Conservation (phyloP, 2,329 filamentous ascomycete genomes). For the Capronia coronata region DNA sequence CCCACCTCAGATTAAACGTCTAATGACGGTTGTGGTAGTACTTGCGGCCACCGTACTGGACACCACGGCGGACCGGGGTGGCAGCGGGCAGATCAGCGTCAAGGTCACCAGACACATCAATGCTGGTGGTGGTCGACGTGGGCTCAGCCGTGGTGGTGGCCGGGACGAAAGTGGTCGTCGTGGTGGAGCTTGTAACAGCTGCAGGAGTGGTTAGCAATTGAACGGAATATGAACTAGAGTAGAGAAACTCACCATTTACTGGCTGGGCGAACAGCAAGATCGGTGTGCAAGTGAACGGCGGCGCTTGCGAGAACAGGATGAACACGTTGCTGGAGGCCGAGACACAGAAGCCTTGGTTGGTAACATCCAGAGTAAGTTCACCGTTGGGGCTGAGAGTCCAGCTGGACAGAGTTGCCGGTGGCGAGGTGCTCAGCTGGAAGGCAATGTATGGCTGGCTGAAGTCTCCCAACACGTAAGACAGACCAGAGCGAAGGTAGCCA, state of each 20-base stretch:
- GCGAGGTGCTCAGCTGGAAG: constrained; percentile 7
- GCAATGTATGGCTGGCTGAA: constrained; percentile 13
- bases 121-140: constrained; percentile 5
- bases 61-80: constrained; percentile 7
- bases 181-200: not conserved
- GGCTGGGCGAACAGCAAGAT: constrained; percentile 1
- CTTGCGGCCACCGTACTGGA: constrained; percentile 8
- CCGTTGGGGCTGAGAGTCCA: constrained; percentile 6
- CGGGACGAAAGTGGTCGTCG: not conserved
- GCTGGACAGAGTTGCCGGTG: not conserved
- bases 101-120: constrained; percentile 8
- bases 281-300: constrained; percentile 11
- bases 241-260: not conserved
- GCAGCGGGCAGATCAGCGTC: constrained; percentile 3
- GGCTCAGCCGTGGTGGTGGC: not conserved
- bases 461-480: constrained; percentile 12
- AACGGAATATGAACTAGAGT: not conserved
- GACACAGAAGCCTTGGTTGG: constrained; percentile 11
- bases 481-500: constrained; percentile 11
- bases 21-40: constrained; percentile 11
- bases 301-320: constrained; percentile 5
- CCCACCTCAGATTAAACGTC: not conserved
- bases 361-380: not conserved
- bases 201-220: not conserved
- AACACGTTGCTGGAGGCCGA: constrained; percentile 4